These are phyloP conservation scores for Zygoascus sp. DNA, from an alignment of 1,139 yeast genomes.

Conservation along the genomic window DNA sequence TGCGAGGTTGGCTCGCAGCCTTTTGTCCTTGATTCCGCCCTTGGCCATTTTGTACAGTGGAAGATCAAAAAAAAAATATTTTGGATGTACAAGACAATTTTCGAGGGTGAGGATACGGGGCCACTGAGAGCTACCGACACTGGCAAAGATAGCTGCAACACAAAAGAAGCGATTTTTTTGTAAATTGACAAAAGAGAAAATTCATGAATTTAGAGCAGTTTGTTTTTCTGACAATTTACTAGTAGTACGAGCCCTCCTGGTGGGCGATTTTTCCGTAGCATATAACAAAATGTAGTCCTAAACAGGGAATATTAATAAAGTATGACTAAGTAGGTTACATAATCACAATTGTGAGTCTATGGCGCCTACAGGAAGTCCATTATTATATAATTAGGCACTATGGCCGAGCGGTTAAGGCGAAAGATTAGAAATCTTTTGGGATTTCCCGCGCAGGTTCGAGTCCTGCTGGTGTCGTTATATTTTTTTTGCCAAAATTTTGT, in stretches of 20 bases:
- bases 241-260: too few species aligned
- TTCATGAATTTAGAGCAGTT: too few species aligned
- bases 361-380: background rate
- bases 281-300: background rate
- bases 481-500: constrained; percentile 14
- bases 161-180: too few species aligned
- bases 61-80: constrained; percentile 6
- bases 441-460: constrained; percentile 90
- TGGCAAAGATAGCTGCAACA: too few species aligned
- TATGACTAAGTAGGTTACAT: too few species aligned
- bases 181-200: too few species aligned
- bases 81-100: too few species aligned
- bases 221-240: too few species aligned
- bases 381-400: constrained; percentile 44
- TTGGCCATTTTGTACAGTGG: constrained; percentile 6
- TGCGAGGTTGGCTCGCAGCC: constrained; percentile 60
- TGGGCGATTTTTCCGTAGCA: too few species aligned
- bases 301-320: background rate
- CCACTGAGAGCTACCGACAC: too few species aligned
- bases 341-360: background rate
- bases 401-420: constrained; percentile 82
- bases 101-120: too few species aligned
- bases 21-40: constrained; percentile 32
- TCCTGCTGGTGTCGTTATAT: constrained; percentile 71
- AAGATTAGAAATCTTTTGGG: constrained; percentile 81